Evolutionary conservation across 202 grass and related monocot species (phyloP).

Genomic region (Alloteropsis angusta): DNA sequence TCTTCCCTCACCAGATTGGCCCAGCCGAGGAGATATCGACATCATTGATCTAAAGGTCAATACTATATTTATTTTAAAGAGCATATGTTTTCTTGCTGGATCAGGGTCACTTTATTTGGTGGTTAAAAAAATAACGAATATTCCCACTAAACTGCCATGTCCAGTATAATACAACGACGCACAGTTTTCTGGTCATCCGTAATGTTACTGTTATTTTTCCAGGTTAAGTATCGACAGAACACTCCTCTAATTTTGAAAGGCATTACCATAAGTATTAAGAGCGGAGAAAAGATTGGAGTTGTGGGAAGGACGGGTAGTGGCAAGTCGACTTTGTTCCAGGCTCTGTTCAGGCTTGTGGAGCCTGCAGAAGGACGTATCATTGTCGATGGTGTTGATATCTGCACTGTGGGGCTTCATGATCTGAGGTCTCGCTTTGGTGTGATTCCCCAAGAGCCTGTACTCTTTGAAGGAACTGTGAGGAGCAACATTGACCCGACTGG

Average conservation of each 20-base stretch:
- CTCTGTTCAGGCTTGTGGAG: conserved; percentile 60
- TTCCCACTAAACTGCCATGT: too few relatives aligned
- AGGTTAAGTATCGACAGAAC: conserved; percentile 45
- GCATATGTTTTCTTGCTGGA: too few relatives aligned
- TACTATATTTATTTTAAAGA: too few relatives aligned
- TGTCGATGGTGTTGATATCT: conserved; percentile 54
- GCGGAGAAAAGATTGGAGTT: conserved; percentile 60
- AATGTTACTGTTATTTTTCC: too few relatives aligned
- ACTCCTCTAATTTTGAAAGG: conserved; percentile 54
- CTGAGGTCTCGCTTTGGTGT: conserved; percentile 51
- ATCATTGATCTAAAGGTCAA: conserved; percentile 38
- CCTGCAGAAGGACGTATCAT: conserved; percentile 47
- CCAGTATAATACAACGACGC: too few relatives aligned
- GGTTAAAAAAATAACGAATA: too few relatives aligned
- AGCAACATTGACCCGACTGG: conserved; percentile 55
- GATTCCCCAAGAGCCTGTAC: conserved; percentile 58
- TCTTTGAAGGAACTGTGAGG: conserved; percentile 62
- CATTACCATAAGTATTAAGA: conserved; percentile 37
- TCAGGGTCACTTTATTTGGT: too few relatives aligned
- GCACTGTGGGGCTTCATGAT: conserved; percentile 57
- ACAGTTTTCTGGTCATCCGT: too few relatives aligned
- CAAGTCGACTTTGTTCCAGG: conserved; percentile 65
- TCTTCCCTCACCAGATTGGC: conserved; percentile 28
- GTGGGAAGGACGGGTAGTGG: conserved; percentile 77
- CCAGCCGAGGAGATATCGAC: conserved; percentile 25